A percentile compares a stretch with the other conserved stretches of the same genome.
Conservation (phyloP, 345 rosid species). For the Diplotaxis tenuifolia region DNA sequence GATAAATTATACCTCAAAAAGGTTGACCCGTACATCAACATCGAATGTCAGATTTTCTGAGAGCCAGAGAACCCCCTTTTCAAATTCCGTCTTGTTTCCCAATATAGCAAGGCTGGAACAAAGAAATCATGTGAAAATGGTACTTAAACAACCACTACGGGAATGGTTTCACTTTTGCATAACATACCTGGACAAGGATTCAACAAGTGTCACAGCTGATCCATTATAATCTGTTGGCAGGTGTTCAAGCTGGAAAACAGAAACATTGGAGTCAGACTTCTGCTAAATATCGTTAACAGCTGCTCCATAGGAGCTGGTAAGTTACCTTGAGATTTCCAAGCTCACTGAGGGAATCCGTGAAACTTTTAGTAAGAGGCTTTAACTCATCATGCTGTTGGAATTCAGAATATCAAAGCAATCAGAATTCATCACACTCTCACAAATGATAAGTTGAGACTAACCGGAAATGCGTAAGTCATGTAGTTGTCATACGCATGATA, state of each 20-base stretch:
- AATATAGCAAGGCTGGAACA: conserved; percentile 77
- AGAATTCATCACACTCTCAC: conserved; percentile 9
- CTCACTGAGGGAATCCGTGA: conserved; percentile 90
- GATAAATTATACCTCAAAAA: conserved; percentile 68
- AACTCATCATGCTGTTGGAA: conserved; percentile 84
- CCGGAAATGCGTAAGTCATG: conserved; percentile 86
- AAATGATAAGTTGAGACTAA: conserved; percentile 33
- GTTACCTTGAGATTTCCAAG: conserved; percentile 91
- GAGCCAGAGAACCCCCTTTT: conserved; percentile 79
- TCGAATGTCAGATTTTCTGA: conserved; percentile 77
- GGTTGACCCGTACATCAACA: conserved; percentile 84
- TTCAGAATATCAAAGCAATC: conserved; percentile 13
- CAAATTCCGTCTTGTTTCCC: conserved; percentile 87
- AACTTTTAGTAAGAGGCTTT: conserved; percentile 77
- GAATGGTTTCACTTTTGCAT: conserved; percentile 8
- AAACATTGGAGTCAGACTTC: conserved; percentile 22
- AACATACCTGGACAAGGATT: conserved; percentile 80
- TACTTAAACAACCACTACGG: neutral
- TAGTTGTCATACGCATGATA: conserved; percentile 96
- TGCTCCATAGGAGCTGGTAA: conserved; percentile 9
- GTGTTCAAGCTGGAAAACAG: conserved; percentile 75
- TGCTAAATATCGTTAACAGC: neutral
- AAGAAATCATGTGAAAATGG: conserved; percentile 28
- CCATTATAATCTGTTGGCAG: conserved; percentile 83
- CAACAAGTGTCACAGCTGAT: conserved; percentile 85